Evolutionary conservation across 805 yeast genomes (phyloP).

Genomic region (Nakazawaea molendinolei): DNA sequence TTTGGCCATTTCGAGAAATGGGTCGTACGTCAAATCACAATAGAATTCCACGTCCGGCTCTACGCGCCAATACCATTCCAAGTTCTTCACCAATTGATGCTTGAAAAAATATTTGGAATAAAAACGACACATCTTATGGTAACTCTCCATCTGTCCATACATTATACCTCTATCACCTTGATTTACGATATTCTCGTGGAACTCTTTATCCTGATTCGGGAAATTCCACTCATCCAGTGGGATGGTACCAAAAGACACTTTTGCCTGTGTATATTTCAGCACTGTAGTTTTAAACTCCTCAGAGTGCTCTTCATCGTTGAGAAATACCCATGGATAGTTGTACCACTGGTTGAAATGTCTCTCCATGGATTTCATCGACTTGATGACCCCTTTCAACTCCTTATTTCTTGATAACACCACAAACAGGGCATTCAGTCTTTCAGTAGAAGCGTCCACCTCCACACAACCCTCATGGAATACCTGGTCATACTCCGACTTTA

Average conservation of each 20-base stretch:
- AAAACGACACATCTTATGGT: constrained; percentile 94
- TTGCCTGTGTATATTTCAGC: constrained; percentile 44
- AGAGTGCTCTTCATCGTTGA: constrained; percentile 74
- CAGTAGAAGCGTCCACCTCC: constrained; percentile 18
- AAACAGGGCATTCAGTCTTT: constrained; percentile 74
- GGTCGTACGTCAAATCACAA: constrained; percentile 91
- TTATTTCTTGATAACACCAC: constrained; percentile 78
- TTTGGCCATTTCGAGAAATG: constrained; percentile 73
- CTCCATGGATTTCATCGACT: constrained; percentile 70
- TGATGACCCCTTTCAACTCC: constrained; percentile 71
- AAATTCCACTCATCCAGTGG: constrained; percentile 64
- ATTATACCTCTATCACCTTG: constrained; percentile 82
- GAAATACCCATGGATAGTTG: constrained; percentile 85
- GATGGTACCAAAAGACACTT: constrained; percentile 68
- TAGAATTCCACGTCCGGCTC: constrained; percentile 89
- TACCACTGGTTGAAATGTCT: constrained; percentile 91
- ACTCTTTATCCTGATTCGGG: constrained; percentile 38
- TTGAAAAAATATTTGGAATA: constrained; percentile 78
- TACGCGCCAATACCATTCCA: constrained; percentile 94
- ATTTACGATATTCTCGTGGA: constrained; percentile 51
- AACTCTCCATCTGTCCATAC: constrained; percentile 77
- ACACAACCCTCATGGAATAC: constrained; percentile 29
- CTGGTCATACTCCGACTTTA: constrained; percentile 19
- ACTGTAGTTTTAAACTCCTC: constrained; percentile 56
- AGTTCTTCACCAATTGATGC: constrained; percentile 63